phyloP scores from a whole-genome alignment of 1,284 basidiomycete species.

The Cutaneotrichosporon cyanovorans region DNA sequence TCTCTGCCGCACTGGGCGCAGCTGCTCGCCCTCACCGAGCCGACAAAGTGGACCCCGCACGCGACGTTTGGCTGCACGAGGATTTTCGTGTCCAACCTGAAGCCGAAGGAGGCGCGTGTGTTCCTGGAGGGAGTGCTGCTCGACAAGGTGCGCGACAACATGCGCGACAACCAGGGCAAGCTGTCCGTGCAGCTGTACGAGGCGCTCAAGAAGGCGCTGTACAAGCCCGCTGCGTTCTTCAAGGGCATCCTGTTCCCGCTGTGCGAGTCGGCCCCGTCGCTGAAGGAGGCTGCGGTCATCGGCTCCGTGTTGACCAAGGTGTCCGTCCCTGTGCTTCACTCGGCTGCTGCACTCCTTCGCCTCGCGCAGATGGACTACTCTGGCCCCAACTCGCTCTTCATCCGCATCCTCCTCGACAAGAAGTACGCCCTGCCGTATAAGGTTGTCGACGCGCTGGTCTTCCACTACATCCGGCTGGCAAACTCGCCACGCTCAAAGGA shows the following conservation, averaged over 20 bases:
- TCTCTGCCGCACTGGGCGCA: slow-evolving; percentile 94
- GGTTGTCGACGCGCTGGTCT: slow-evolving; percentile 92
- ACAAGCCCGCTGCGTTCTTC: slow-evolving; percentile 97
- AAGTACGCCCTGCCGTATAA: slow-evolving; percentile 98
- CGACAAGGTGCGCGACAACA: slow-evolving; percentile 85
- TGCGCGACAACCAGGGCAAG: slow-evolving; percentile 65
- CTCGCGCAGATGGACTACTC: slow-evolving; percentile 96
- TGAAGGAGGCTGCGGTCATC: slow-evolving; percentile 93
- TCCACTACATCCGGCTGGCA: slow-evolving; percentile 93
- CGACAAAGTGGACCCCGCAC: slow-evolving; percentile 91
- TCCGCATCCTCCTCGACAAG: slow-evolving; percentile 94
- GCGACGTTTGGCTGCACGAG: slow-evolving; percentile 88
- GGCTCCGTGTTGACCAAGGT: slow-evolving; percentile 87
- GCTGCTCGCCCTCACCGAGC: slow-evolving; percentile 84
- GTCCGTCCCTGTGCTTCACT: slow-evolving; percentile 90
- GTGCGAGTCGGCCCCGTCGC: slow-evolving; percentile 77
- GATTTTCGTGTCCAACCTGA: slow-evolving; percentile 95
- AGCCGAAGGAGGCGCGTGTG: slow-evolving; percentile 88
- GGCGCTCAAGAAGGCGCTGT: slow-evolving; percentile 80
- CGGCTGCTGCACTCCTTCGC: slow-evolving; percentile 86
- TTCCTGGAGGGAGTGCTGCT: slow-evolving; percentile 89
- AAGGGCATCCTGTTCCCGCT: slow-evolving; percentile 97
- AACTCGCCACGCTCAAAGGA: slow-evolving; percentile 72
- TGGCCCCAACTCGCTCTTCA: slow-evolving; percentile 92
- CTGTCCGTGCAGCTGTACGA: slow-evolving; percentile 92